Base-by-base conservation (phyloP, 2,329 filamentous ascomycete species). In the Herpotrichia juniperi region DNA sequence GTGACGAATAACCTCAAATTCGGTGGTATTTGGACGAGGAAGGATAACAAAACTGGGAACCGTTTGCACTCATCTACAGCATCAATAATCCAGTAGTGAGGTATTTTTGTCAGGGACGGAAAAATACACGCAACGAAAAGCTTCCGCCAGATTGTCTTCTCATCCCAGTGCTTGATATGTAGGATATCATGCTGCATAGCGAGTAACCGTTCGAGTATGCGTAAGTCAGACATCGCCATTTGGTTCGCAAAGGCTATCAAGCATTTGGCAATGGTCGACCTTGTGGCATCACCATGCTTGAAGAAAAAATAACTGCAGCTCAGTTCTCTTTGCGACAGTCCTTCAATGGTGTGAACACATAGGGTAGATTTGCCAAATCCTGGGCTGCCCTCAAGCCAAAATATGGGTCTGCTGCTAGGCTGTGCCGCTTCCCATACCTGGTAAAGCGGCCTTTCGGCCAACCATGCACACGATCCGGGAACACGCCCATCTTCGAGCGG, bases 251-350 rank as follows among this genome's bases (percentile, higher is more conserved):
- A 14, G 14, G 51, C 31, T 4, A 48, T 28, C 10, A 54, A 34
- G 16, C 12, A 50, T 25, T 10, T 21, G 4, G 6, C 32, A 16
- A 51, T 16, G n/a, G 32, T 56, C 3, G 37, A 25, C 22, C 46
- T 56, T 3, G 21, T 32, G n/a, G 35, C 14, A 22, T 50, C 28
- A 10, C 50, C 42, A 25, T 46, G 30, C 4, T 17, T 30, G 40
- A 56, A 56, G 42, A 56, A 53, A 45, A 32, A 45, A 21, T 40
- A 54, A n/a, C 46, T 34, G 42, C 50, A 53, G 9, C 25, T 28
- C 4, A 24, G 16, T 8, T 39, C 12, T 3, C 10, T 19, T 4
- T 37, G 19, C 34, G 31, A n/a, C 4, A 56, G 28, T 17, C 30
- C 5, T 5, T 43, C 28, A 9, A 50, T 51, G 16, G 50, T 37